These are phyloP conservation scores for Ceratobasidium theobromae DNA, from an alignment of 1,284 basidiomycete genomes.

Conservation along the genomic window DNA sequence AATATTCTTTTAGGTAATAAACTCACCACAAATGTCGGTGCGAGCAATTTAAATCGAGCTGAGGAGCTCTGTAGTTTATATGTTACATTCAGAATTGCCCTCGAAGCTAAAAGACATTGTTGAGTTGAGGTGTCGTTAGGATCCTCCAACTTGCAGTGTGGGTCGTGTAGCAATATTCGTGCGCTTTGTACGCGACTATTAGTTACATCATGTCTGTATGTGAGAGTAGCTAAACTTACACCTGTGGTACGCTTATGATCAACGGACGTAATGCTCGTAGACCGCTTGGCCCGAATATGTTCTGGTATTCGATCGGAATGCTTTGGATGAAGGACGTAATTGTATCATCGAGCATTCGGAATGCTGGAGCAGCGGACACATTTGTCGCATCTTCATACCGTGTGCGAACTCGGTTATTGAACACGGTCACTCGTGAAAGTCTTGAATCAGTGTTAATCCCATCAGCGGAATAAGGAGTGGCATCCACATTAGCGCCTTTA, in stretches of 20 bases:
- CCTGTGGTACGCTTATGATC: background rate
- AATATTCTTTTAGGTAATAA: background rate
- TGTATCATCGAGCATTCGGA: slow-evolving; percentile 16
- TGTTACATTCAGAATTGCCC: slow-evolving; percentile 14
- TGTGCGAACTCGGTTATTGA: slow-evolving; percentile 27
- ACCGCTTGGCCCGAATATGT: background rate
- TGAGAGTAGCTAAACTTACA: background rate
- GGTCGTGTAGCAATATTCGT: slow-evolving; percentile 18
- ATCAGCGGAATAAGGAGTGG: background rate
- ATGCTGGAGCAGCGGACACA: slow-evolving; percentile 18
- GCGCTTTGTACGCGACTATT: background rate
- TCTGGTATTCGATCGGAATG: background rate
- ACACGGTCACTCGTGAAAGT: slow-evolving; percentile 15
- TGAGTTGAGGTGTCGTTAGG: slow-evolving; percentile 9
- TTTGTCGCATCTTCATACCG: slow-evolving; percentile 22
- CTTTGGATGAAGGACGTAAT: slow-evolving; percentile 9
- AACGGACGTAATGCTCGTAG: background rate
- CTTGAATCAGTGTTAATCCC: background rate
- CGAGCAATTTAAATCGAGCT: slow-evolving; percentile 7
- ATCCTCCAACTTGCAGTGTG: slow-evolving; percentile 20
- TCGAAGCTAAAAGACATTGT: slow-evolving; percentile 20
- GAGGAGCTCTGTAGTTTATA: slow-evolving; percentile 15
- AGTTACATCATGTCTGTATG: background rate
- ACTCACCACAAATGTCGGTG: slow-evolving; percentile 23
- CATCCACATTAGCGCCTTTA: no score